phyloP scores from a whole-genome alignment of 2,329 filamentous ascomycete species.

The Epichloe coenophiala region DNA sequence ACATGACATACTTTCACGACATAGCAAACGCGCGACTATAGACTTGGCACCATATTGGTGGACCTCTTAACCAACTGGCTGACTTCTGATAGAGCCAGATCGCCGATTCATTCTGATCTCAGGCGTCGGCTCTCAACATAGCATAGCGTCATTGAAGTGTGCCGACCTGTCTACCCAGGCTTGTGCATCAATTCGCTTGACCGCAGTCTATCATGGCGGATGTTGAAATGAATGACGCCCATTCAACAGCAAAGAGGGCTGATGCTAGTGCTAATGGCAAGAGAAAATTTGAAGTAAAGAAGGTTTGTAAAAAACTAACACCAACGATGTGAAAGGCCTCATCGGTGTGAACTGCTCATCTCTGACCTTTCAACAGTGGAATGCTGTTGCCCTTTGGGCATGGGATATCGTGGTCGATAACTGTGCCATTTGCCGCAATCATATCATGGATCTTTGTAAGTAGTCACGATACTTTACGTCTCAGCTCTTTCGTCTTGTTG shows the following conservation, averaged over 20 bases:
- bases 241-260: conserved; percentile 42
- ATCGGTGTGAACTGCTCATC: neutral
- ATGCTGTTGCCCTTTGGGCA: conserved; percentile 93
- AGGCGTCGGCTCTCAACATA: neutral
- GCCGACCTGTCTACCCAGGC: neutral
- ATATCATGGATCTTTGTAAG: conserved; percentile 98
- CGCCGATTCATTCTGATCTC: neutral
- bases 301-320: conserved; percentile 41
- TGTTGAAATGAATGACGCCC: conserved; percentile 89
- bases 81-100: neutral
- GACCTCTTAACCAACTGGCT: neutral
- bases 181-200: neutral
- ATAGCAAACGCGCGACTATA: neutral
- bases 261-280: conserved; percentile 42
- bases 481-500: neutral
- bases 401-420: conserved; percentile 99
- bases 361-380: conserved; percentile 54
- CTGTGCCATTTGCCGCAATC: conserved; percentile 97
- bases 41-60: neutral
- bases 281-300: conserved; percentile 98
- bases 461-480: conserved; percentile 4
- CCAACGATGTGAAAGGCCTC: neutral
- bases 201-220: conserved; percentile 66
- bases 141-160: neutral
- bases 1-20: neutral